Percentiles rank a stretch among this genome's conserved stretches.
These are phyloP conservation scores for Exophiala mesophila DNA, from an alignment of 2,329 filamentous ascomycete species.

Conservation along the genomic window DNA sequence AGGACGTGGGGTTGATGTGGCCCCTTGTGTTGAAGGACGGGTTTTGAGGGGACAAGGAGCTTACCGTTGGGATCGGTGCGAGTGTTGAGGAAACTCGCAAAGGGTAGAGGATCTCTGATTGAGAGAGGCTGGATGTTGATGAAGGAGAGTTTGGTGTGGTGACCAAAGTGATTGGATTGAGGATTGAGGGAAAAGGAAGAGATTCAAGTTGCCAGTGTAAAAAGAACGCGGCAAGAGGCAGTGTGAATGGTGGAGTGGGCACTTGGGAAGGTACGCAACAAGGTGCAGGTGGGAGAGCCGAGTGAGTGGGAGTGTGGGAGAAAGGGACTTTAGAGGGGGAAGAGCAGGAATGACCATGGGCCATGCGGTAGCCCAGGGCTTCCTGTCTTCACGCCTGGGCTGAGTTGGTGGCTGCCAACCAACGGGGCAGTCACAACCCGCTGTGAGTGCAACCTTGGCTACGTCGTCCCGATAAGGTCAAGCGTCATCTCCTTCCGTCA, in stretches of 20 bases:
- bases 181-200: background rate
- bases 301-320: background rate
- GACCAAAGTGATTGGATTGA: background rate
- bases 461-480: conserved; percentile 3
- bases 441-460: background rate
- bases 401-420: no score
- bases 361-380: background rate
- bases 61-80: conserved; percentile 17
- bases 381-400: no score
- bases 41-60: conserved; percentile 15
- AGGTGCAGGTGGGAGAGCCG: background rate
- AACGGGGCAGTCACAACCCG: conserved; percentile 3
- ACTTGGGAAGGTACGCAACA: background rate
- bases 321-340: no score
- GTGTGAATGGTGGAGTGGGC: background rate
- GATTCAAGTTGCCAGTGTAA: background rate
- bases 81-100: conserved; percentile 9
- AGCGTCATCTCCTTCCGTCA: conserved; percentile 2
- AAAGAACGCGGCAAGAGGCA: conserved; percentile 3
- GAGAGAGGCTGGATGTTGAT: conserved; percentile 5
- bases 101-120: conserved; percentile 7
- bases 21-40: conserved; percentile 11
- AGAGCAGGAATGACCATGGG: background rate
- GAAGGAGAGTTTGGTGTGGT: conserved; percentile 2
- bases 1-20: conserved; percentile 19